Conservation (phyloP, 2,329 filamentous ascomycete genomes). For the Neonectria magnoliae region DNA sequence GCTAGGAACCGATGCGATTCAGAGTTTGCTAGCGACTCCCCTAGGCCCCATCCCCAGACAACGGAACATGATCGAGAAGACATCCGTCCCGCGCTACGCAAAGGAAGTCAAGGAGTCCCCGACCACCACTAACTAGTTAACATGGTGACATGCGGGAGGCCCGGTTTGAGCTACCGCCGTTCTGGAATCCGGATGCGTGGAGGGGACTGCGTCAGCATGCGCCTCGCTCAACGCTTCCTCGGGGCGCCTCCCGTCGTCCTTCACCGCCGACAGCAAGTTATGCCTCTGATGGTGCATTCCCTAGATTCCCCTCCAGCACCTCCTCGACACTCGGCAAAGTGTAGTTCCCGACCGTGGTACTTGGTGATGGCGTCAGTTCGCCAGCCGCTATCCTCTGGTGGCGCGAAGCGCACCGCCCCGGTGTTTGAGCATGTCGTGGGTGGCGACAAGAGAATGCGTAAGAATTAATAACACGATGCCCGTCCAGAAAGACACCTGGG, state of each 20-base stretch:
- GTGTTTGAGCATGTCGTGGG: slow-evolving; percentile 21
- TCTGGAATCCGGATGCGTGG: slow-evolving; percentile 16
- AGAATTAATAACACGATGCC: not conserved
- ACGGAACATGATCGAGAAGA: not conserved
- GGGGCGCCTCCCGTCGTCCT: not conserved
- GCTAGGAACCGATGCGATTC: not conserved
- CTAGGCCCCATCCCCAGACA: not conserved
- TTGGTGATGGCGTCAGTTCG: slow-evolving; percentile 2
- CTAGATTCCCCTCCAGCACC: not conserved
- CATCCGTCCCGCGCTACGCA: not conserved
- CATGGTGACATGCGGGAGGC: slow-evolving; percentile 38
- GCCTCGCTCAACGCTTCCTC: slow-evolving; percentile 4
- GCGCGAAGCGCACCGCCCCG: slow-evolving; percentile 23
- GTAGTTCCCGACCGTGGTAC: slow-evolving; percentile 20
- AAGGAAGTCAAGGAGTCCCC: too few relatives aligned
- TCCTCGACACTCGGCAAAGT: slow-evolving; percentile 9
- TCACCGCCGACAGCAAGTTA: not conserved
- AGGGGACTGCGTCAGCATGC: not conserved
- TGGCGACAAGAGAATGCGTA: slow-evolving; percentile 17
- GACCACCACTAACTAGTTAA: not conserved
- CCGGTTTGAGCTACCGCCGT: slow-evolving; percentile 33
- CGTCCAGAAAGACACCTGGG: not conserved
- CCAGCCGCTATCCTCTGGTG: slow-evolving; percentile 5
- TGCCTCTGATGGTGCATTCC: not conserved
- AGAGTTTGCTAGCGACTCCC: not conserved